Conservation (phyloP, 352 stramenopile species). For the Globisporangium megalacanthum region DNA sequence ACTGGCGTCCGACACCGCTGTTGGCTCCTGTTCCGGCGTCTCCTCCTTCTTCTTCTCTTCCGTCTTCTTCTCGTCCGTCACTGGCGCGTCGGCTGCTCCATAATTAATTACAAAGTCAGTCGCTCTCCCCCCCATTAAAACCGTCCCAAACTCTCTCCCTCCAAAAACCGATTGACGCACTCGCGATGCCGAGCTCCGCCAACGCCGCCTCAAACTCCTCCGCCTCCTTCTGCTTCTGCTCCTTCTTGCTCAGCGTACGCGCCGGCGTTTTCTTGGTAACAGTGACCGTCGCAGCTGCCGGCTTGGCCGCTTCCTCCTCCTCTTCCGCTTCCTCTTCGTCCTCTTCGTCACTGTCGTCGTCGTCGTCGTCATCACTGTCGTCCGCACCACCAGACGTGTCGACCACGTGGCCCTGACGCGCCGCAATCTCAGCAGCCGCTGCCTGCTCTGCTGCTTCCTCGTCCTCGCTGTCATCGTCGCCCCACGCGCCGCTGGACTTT, state of each 20-base stretch:
- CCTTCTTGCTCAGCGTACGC: conserved; percentile 67
- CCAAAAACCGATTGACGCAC: conserved; percentile 10
- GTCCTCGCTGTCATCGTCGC: conserved; percentile 73
- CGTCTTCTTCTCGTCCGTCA: conserved; percentile 32
- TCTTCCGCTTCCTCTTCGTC: conserved; percentile 45
- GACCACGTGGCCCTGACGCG: conserved; percentile 23
- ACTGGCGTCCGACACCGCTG: conserved; percentile 22
- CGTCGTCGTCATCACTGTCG: conserved; percentile 36
- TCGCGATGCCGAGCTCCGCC: conserved; percentile 57
- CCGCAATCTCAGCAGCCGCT: conserved; percentile 11
- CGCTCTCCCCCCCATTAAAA: background rate
- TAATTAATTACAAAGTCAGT: background rate
- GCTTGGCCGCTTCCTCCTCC: conserved; percentile 16
- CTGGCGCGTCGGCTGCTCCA: conserved; percentile 5
- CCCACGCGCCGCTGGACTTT: conserved; percentile 56
- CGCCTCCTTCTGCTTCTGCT: conserved; percentile 74
- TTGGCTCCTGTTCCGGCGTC: conserved; percentile 25
- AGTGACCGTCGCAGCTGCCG: background rate
- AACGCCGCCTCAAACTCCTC: conserved; percentile 70
- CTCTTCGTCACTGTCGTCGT: conserved; percentile 28
- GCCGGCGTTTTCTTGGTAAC: conserved; percentile 30
- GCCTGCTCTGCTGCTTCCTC: conserved; percentile 34
- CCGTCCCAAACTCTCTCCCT: background rate
- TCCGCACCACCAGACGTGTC: conserved; percentile 23
- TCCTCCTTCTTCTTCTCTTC: conserved; percentile 39